Evolutionary conservation across 148 eudicot genomes (phyloP), one percentile per base, ranked within the genome.

Genomic region (Cornus florida): DNA sequence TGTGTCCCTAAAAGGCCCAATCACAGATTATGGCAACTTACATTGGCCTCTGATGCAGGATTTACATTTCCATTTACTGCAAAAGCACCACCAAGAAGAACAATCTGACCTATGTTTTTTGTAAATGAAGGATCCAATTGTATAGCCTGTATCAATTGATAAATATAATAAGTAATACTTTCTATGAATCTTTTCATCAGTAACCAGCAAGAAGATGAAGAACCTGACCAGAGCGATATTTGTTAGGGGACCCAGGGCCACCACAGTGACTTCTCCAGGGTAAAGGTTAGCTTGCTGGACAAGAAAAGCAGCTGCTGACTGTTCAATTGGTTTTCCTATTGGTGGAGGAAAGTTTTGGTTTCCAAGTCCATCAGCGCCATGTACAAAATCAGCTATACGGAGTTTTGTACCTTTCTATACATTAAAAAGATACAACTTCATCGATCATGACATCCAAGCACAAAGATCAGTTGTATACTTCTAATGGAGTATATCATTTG

Each of bases 31-130:
- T 66, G 72, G 75, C 56, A 67, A 78, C 94, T 88, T 83, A 94
- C 99, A 89, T 96, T 96, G 74, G 99, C 95, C 88, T 96, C 99
- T 69, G 95, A 90, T 10, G 98, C 99, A 33, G 99, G 99, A 88
- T 96, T 96, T 59, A 92, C 98, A 83, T 92, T 96, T 79, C 99
- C 98, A 83, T 93, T 95, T 69, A 95, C 95, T 62, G 94, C 81
- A 89, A 96, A 96, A 67, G 99, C 92, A 77, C 99, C 99, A 31
- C 99, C 99, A 82, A 96, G 95, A 84, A 96, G 24, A 72, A 88
- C 87, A 84, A 96, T 91, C 84, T 90, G 89, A 41, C 90, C 92
- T 67, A 96, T 80, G 66, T 92, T 91, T 82, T 90, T 92, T 11
- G 82, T 65, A 78, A 94, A 92, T 24, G 80, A 78, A 76, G 95